Evolutionary conservation across 148 eudicot genomes (phyloP), one percentile per base, ranked within the genome.

Genomic region (Spergularia bocconei): DNA sequence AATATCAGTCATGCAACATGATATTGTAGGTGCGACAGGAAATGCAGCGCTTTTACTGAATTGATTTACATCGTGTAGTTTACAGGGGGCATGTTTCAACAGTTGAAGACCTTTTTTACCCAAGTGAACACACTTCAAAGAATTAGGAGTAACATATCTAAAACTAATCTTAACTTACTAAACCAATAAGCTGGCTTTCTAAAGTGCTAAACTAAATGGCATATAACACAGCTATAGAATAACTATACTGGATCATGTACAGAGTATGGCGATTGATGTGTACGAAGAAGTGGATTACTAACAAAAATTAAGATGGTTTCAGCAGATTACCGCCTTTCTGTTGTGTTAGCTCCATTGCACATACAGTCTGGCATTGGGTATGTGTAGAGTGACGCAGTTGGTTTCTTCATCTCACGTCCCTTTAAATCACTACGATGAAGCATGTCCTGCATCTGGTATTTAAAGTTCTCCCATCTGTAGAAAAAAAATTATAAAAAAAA

Each of bases 361-460:
- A 95, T 90, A 82, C 99, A 95, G 83, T 92, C 99, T 33, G 99
- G 99, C 91, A 92, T 90, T 21, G 99, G 99, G 80, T 86, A 89
- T 33, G 88, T 91, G 76, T 89, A 95, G 70, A 95, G 98, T 15
- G 97, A 95, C 52, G 82, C 88, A 36, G 89, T 85, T n/a, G 94
- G 84, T 71, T 91, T 95, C 69, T 89, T 90, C 85, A 88, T 39
- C 80, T 89, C 98, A 25, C 75, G 80, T 19, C 98, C 99, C 77
- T 95, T 95, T 47, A 72, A 70, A 78, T 92, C 98, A 68, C 91
- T 95, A 63, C 96, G 97, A 71, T 56, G 90, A 77, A 90, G 97
- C 98, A 95, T 92, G 62, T 92, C 98, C 65, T 82, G 87, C 86
- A 92, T 78, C 70, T 91, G 91, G 56, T 82, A 84, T 76, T 84